phyloP scores from a whole-genome alignment of 2,329 filamentous ascomycete species.

The Ophiostoma australiae region DNA sequence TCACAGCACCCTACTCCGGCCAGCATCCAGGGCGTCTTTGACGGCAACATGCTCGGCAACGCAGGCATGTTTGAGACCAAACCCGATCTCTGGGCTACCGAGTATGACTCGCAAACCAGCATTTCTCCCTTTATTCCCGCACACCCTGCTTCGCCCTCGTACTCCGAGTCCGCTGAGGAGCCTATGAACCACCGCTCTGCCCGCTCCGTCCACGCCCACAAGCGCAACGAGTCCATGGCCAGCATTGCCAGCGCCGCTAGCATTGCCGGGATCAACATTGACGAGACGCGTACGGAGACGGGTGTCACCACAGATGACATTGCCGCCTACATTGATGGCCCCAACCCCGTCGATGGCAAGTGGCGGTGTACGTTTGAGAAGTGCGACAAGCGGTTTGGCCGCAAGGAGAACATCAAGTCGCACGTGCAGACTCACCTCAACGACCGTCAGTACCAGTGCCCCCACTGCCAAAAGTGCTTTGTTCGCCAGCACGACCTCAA shows the following conservation, averaged over 20 bases:
- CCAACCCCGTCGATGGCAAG: slow-evolving; percentile 67
- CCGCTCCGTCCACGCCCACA: slow-evolving; percentile 40
- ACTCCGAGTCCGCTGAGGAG: slow-evolving; percentile 25
- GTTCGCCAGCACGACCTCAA: slow-evolving; percentile 96
- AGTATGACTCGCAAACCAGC: slow-evolving; percentile 28
- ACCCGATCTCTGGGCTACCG: slow-evolving; percentile 37
- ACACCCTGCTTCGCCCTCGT: slow-evolving; percentile 19
- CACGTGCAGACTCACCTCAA: slow-evolving; percentile 97
- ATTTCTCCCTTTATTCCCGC: slow-evolving; percentile 24
- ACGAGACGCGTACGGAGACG: slow-evolving; percentile 66
- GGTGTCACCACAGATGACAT: slow-evolving; percentile 86
- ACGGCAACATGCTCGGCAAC: slow-evolving; percentile 31
- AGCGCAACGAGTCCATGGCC: slow-evolving; percentile 56
- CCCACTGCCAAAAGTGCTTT: slow-evolving; percentile 90
- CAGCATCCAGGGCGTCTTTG: slow-evolving; percentile 41
- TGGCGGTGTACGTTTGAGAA: slow-evolving; percentile 69
- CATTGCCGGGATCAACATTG: slow-evolving; percentile 59
- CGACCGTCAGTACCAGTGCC: slow-evolving; percentile 91
- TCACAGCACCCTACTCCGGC: slow-evolving; percentile 52
- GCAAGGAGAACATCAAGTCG: slow-evolving; percentile 97
- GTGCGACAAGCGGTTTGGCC: slow-evolving; percentile 87
- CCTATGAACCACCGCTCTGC: slow-evolving; percentile 20
- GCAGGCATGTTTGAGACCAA: slow-evolving; percentile 41
- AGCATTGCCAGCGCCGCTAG: slow-evolving; percentile 52
- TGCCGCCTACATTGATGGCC: slow-evolving; percentile 65